These are phyloP conservation scores for Cenchrus purpureus DNA, from an alignment of 176 grass and related monocot genomes.

Conservation along the genomic window DNA sequence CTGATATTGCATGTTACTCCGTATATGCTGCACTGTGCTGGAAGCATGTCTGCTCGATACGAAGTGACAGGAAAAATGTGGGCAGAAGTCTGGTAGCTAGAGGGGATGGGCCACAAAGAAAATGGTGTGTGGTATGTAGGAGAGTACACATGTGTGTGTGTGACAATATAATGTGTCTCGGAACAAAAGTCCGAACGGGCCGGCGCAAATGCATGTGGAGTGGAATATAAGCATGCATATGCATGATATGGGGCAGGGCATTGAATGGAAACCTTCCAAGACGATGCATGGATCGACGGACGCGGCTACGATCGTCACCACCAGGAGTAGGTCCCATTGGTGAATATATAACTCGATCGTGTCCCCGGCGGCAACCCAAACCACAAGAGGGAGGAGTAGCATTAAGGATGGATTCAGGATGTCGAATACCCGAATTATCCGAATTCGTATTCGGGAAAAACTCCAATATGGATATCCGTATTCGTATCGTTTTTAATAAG, in stretches of 20 bases:
- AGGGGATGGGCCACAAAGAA: constrained; percentile 32
- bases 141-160: neutral
- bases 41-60: neutral
- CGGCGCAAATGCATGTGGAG: constrained; percentile 7
- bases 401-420: no score
- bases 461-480: no score
- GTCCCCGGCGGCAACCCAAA: neutral
- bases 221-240: constrained; percentile 27
- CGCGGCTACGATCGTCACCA: neutral
- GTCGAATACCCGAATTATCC: no score
- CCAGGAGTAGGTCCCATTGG: neutral
- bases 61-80: neutral
- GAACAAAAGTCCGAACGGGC: no score
- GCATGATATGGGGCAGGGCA: neutral
- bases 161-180: no score
- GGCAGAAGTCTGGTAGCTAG: neutral
- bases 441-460: no score
- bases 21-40: neutral
- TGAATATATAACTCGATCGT: neutral
- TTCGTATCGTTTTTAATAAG: no score
- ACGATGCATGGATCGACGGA: neutral
- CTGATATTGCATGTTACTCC: constrained; percentile 31
- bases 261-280: constrained; percentile 39
- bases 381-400: neutral
- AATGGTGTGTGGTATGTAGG: neutral